A percentile compares a stretch with the other conserved stretches of the same genome.
phyloP scores from a whole-genome alignment of 2,329 filamentous ascomycete species.

The Arthrinium puccinioides region DNA sequence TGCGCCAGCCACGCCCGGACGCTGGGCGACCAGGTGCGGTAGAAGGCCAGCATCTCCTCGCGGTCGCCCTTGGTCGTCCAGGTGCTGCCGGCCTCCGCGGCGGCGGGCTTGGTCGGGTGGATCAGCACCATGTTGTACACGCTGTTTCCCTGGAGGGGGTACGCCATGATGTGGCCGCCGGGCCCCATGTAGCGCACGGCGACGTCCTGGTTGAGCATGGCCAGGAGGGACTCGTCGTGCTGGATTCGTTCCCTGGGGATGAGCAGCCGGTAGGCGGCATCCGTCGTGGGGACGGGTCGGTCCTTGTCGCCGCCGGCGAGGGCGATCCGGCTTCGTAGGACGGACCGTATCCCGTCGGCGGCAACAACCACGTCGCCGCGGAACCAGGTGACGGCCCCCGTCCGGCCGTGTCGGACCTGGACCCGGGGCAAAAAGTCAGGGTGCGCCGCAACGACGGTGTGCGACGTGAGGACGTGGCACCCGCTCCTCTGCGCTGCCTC shows the following conservation, averaged over 20 bases:
- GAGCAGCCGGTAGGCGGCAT: conserved; percentile 48
- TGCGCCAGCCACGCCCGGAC: conserved; percentile 53
- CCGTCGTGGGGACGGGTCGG: conserved; percentile 38
- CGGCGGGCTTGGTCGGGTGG: conserved; percentile 54
- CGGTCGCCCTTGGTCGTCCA: conserved; percentile 59
- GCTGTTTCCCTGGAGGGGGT: conserved; percentile 53
- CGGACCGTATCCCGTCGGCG: conserved; percentile 47
- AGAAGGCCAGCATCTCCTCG: conserved; percentile 52
- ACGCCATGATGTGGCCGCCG: conserved; percentile 60
- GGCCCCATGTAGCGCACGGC: conserved; percentile 61
- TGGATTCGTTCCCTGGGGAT: conserved; percentile 36
- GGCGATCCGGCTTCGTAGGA: conserved; percentile 33
- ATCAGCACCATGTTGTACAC: conserved; percentile 61
- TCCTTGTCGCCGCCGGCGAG: conserved; percentile 25
- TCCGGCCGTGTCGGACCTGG: conserved; percentile 8
- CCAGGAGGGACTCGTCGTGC: conserved; percentile 42
- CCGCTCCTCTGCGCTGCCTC: conserved; percentile 11
- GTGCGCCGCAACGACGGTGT: conserved; percentile 17
- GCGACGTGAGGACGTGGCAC: conserved; percentile 13
- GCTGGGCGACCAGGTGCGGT: conserved; percentile 50
- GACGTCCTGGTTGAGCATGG: conserved; percentile 46
- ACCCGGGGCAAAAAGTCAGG: conserved; percentile 14
- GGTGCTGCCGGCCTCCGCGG: conserved; percentile 37
- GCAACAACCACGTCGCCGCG: conserved; percentile 43
- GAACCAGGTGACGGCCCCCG: conserved; percentile 13